Base-by-base conservation (phyloP, 768 basidiomycete species). In the Phanerochaete carnosa region DNA sequence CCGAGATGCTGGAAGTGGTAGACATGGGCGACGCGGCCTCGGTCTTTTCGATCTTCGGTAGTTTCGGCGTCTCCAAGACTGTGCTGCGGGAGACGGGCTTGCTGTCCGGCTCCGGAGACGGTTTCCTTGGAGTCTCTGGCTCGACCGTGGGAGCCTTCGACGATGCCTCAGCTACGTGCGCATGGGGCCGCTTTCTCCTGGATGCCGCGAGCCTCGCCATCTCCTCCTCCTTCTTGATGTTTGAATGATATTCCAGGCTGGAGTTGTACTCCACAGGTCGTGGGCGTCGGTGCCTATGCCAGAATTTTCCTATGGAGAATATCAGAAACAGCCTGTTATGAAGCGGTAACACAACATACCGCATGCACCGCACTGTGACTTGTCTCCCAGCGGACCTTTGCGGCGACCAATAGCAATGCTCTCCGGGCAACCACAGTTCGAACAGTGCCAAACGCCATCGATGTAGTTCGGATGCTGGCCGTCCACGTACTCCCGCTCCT, bases 391-490 rank as follows among this genome's bases (percentile, higher is more conserved):
- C 1, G 93, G 94, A 1, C 95, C 94, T 68, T 95, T 95, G 65
- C 94, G 80, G 62, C 92, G 77, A 2, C 94, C 94, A 45, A 94
- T 77, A 2, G 93, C 92, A 59, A 96, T 87, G 66, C 76, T 85
- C 69, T 93, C 94, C 0, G 95, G 95, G 70, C 91, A 91, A 5
- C 95, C 95, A 67, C 93, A 97, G 69, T 94, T 96, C 22, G 92
- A 94, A 70, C 95, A 98, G 75, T 94, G 92, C 95, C 95, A 97
- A 3, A 91, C 80, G 0, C 92, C 93, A 65, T 94, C 78, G 69
- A 94, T 89, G 66, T 84, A 79, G 70, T 93, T 91, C 39, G 87
- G 80, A 67, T 91, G 91, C 69, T 92, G 90, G 8, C 90, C 89
- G 66, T 93, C 88, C 43, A 86, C 87, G 69, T 87, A 91, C 72